Conservation (phyloP, 805 yeast species). For the Groenewaldozyma tartarivorans region DNA sequence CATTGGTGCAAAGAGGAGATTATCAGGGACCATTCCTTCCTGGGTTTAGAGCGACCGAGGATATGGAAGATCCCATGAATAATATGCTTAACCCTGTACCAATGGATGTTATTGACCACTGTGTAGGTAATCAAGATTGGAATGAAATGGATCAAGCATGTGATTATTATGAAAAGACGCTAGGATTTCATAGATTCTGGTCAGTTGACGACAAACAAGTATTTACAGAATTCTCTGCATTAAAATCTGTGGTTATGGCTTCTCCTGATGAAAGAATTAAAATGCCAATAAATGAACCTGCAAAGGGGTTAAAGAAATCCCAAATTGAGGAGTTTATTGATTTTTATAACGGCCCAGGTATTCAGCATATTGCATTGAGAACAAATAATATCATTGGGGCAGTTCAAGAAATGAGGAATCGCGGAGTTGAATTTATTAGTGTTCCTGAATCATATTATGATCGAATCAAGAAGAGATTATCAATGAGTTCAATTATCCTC, state of each 20-base stretch:
- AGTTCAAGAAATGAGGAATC: slow-evolving; percentile 40
- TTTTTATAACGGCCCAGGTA: slow-evolving; percentile 70
- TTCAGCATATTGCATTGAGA: slow-evolving; percentile 70
- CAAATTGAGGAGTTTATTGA: slow-evolving; percentile 79
- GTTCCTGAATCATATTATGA: slow-evolving; percentile 53
- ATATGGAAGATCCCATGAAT: slow-evolving; percentile 17
- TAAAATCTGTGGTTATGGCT: slow-evolving; percentile 70
- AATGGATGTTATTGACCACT: slow-evolving; percentile 54
- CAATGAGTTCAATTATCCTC: slow-evolving; percentile 34
- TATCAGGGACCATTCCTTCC: slow-evolving; percentile 45
- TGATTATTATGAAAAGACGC: slow-evolving; percentile 46
- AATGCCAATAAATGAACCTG: slow-evolving; percentile 85
- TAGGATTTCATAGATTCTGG: slow-evolving; percentile 76
- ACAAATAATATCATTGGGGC: slow-evolving; percentile 54
- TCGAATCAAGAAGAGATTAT: slow-evolving; percentile 38
- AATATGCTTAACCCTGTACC: slow-evolving; percentile 29
- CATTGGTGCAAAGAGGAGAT: slow-evolving; percentile 43
- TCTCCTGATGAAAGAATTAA: slow-evolving; percentile 53
- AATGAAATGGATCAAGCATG: slow-evolving; percentile 51
- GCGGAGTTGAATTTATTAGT: slow-evolving; percentile 63
- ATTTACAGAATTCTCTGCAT: slow-evolving; percentile 59
- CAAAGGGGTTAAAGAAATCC: slow-evolving; percentile 51
- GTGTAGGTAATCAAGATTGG: slow-evolving; percentile 75
- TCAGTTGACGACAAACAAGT: slow-evolving; percentile 74
- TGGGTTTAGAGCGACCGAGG: slow-evolving; percentile 26